A percentile compares a stretch with the other conserved stretches of the same genome.
phyloP scores from a whole-genome alignment of 75 land plant genomes.

The Cryptomeria japonica region DNA sequence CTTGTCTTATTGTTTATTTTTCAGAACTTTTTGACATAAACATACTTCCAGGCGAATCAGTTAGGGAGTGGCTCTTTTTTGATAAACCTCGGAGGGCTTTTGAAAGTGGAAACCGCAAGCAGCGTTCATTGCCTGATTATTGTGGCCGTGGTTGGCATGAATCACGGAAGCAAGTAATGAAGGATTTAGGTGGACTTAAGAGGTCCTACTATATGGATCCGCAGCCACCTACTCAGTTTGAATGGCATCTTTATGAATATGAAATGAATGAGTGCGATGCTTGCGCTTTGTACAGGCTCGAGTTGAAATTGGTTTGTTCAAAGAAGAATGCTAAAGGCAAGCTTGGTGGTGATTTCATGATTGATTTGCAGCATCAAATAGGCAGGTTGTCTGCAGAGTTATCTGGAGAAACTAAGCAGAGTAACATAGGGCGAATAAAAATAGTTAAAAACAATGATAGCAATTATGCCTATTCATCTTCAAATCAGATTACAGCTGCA shows the following conservation, averaged over 20 bases:
- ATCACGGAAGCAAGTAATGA: slow-evolving; percentile 94
- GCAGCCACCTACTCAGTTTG: slow-evolving; percentile 69
- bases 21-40: slow-evolving; percentile 85
- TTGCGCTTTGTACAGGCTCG: slow-evolving; percentile 84
- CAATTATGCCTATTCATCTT: not conserved
- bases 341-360: slow-evolving; percentile 48
- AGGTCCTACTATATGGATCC: slow-evolving; percentile 98
- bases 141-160: slow-evolving; percentile 97
- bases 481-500: not conserved
- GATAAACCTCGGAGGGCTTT: slow-evolving; percentile 94
- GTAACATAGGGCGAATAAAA: slow-evolving; percentile 5
- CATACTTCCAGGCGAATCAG: slow-evolving; percentile 73
- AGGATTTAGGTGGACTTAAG: slow-evolving; percentile 84
- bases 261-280: slow-evolving; percentile 77
- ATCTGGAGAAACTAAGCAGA: not conserved
- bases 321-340: slow-evolving; percentile 75
- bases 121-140: slow-evolving; percentile 90
- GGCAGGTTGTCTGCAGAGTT: slow-evolving; percentile 63
- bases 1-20: slow-evolving; percentile 2
- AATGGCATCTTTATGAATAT: slow-evolving; percentile 96
- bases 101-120: slow-evolving; percentile 97
- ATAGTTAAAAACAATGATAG: slow-evolving; percentile 2
- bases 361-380: slow-evolving; percentile 88
- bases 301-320: slow-evolving; percentile 73
- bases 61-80: slow-evolving; percentile 95